Conservation (phyloP, 805 yeast species). For the Wickerhamomyces ciferrii region DNA sequence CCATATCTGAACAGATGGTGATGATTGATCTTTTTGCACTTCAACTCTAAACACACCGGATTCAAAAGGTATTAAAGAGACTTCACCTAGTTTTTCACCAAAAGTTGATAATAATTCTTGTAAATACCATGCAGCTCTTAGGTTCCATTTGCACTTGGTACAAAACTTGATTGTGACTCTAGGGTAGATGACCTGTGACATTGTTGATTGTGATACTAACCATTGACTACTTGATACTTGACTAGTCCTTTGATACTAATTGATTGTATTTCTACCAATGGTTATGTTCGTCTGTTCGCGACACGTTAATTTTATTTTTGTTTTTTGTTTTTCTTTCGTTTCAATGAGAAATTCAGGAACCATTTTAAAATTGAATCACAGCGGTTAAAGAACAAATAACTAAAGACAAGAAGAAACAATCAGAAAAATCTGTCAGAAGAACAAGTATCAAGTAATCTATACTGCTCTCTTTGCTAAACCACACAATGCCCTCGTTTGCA, state of each 20-base stretch:
- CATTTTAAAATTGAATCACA: neutral
- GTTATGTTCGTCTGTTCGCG: neutral
- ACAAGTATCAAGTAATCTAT: too few relatives aligned
- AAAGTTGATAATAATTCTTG: constrained; percentile 87
- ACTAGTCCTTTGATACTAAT: neutral
- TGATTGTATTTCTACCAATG: too few relatives aligned
- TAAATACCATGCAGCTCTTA: constrained; percentile 82
- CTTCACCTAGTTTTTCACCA: constrained; percentile 49
- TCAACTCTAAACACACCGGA: constrained; percentile 59
- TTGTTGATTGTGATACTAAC: neutral
- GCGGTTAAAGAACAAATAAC: neutral
- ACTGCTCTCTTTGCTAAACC: too few relatives aligned
- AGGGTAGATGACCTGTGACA: constrained; percentile 35
- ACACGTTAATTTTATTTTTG: neutral
- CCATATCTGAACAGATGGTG: constrained; percentile 41
- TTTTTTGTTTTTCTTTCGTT: neutral
- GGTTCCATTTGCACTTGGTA: constrained; percentile 82
- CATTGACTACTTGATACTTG: neutral
- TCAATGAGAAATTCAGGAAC: neutral
- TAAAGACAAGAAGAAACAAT: too few relatives aligned
- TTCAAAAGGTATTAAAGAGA: constrained; percentile 41
- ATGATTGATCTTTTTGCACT: constrained; percentile 32
- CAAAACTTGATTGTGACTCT: constrained; percentile 69
- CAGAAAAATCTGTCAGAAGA: too few relatives aligned
- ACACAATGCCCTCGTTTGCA: constrained; percentile 49